Evolutionary conservation across 305 asterid genomes (phyloP), one percentile per base, ranked within the genome.

Genomic region (Lippia alba): DNA sequence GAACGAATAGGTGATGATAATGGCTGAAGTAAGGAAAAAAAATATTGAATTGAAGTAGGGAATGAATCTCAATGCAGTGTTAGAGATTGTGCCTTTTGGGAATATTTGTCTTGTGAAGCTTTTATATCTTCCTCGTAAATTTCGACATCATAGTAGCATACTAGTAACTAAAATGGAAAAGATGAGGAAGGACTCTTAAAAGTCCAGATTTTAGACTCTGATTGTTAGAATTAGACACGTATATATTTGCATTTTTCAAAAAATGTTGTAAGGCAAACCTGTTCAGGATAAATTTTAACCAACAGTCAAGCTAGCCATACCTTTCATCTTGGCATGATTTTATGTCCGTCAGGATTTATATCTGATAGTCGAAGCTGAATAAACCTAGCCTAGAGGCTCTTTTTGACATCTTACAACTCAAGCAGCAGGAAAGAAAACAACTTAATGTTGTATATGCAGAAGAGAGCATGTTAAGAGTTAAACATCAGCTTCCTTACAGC

Each of bases 321-420:
- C 48, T 32, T n/a, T 30, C 48, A 64, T 30, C 58, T 17, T 18
- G 8, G 56, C 56, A 64, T 48, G 56, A 48, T 48, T 41, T 64
- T 39, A 46, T 12, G 69, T n/a, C 24, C 6, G 41, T 63, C 19
- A 63, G 56, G 58, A 16, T 64, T 20, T 45, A 36, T 36, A 4
- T 36, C 41, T 36, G 41, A 36, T 36, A 36, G 41, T 36, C 8
- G 41, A 36, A 36, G 41, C 41, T 36, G 9, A 36, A 36, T 36
- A 36, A 36, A 36, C 41, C 9, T 40, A 74, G 61, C 64, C 12
- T 40, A 44, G 64, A 61, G 48, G 48, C 66, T 36, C 36, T 65
- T 64, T 60, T 32, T 11, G 40, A 50, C 8, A 53, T 44, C 54
- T 41, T 59, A 70, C 39, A 34, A 61, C 67, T 34, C 32, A 1